Evolutionary conservation across 202 grass and related monocot genomes (phyloP).

Genomic region (Zoysia matrella): DNA sequence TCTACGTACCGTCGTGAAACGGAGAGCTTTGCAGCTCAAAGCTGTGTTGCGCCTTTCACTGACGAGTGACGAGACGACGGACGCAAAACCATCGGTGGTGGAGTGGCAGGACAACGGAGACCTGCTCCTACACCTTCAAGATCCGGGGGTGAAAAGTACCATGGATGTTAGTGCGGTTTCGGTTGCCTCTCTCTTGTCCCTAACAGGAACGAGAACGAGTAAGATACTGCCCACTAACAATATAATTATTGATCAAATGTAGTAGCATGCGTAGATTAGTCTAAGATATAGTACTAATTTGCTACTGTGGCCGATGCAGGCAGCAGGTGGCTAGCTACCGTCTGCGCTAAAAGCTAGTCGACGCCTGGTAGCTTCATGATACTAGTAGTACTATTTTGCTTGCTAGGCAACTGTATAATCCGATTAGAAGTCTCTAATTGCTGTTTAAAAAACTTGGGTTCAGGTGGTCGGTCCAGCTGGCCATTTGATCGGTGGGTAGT

Average conservation of each 20-base stretch:
- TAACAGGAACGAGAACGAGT: no score
- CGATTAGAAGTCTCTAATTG: constrained; percentile 37
- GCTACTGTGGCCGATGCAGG: background rate
- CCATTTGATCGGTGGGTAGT: constrained; percentile 4
- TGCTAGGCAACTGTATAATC: background rate
- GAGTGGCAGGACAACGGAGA: no score
- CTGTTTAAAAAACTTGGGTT: constrained; percentile 16
- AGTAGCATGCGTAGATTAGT: background rate
- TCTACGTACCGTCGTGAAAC: background rate
- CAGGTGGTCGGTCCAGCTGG: background rate
- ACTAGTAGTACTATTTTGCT: background rate
- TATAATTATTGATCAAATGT: background rate
- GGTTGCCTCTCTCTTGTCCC: background rate
- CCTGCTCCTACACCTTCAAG: background rate
- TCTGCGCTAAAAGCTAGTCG: background rate
- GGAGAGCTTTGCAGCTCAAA: background rate
- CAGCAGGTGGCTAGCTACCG: background rate
- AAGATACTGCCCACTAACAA: background rate
- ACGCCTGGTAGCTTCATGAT: background rate
- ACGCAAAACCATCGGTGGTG: background rate
- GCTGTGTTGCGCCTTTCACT: background rate
- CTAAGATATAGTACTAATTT: background rate
- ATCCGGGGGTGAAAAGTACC: background rate
- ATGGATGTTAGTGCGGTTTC: constrained; percentile 39
- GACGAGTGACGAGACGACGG: no score